Conservation (phyloP, 257 asterid species). For the Nicotiana attenuata region DNA sequence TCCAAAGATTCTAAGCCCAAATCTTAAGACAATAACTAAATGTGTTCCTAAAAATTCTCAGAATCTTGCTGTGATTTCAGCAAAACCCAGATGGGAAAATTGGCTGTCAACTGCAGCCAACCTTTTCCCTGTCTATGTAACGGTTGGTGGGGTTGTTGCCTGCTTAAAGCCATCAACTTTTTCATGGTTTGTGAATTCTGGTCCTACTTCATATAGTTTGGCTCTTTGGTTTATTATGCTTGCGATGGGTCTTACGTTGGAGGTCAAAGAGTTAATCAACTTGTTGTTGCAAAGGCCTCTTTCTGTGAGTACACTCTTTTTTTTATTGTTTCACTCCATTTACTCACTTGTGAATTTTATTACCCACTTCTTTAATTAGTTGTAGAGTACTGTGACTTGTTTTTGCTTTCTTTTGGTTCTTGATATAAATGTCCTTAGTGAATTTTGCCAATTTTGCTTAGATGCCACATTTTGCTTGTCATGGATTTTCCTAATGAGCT, state of each 20-base stretch:
- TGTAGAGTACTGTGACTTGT: not conserved
- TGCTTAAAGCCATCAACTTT: slow-evolving; percentile 58
- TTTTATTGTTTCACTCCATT: not conserved
- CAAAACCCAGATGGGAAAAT: slow-evolving; percentile 58
- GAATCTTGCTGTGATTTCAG: slow-evolving; percentile 18
- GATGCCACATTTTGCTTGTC: not conserved
- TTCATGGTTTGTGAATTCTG: slow-evolving; percentile 65
- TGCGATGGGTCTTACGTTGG: slow-evolving; percentile 85
- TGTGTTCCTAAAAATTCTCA: slow-evolving; percentile 21
- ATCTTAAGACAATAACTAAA: slow-evolving; percentile 2
- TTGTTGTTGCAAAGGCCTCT: slow-evolving; percentile 47
- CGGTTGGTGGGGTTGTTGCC: slow-evolving; percentile 69
- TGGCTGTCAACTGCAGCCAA: slow-evolving; percentile 60
- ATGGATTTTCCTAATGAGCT: not conserved
- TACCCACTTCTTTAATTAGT: not conserved
- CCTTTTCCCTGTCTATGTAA: slow-evolving; percentile 80
- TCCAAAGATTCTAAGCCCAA: slow-evolving; percentile 9
- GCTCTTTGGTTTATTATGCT: slow-evolving; percentile 77
- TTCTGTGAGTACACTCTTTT: slow-evolving; percentile 44
- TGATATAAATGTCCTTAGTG: not conserved
- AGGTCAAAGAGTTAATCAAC: slow-evolving; percentile 63
- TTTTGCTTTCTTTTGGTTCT: not conserved
- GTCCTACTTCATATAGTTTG: slow-evolving; percentile 64
- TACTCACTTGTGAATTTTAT: not conserved
- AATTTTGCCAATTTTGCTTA: not conserved